Conservation (phyloP, 352 stramenopile genomes). For the Phytophthora agathidicida region DNA sequence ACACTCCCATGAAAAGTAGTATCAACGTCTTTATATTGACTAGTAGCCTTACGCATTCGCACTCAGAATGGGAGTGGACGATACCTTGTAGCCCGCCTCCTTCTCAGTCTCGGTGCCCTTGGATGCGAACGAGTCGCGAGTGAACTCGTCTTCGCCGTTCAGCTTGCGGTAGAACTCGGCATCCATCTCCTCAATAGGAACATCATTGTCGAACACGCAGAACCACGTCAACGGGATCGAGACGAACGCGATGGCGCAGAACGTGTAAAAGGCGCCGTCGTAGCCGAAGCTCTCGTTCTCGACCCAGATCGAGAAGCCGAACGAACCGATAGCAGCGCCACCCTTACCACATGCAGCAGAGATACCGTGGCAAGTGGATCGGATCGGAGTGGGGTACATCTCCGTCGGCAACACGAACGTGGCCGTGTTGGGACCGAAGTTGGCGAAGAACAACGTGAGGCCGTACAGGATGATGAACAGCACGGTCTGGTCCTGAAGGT, state of each 20-base stretch:
- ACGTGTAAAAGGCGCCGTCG: slow-evolving; percentile 12
- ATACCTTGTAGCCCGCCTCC: no score
- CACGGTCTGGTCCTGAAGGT: no score
- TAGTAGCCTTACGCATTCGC: no score
- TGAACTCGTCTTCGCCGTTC: slow-evolving; percentile 11
- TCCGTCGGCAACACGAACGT: no score
- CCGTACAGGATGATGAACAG: no score
- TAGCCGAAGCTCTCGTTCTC: slow-evolving; percentile 11
- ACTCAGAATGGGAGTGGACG: no score
- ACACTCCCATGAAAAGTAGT: no score
- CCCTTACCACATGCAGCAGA: slow-evolving; percentile 11
- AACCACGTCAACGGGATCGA: slow-evolving; percentile 38
- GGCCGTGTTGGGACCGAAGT: no score
- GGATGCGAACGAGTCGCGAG: slow-evolving; percentile 9
- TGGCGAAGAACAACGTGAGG: no score
- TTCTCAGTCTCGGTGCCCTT: slow-evolving; percentile 6
- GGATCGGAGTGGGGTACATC: slow-evolving; percentile 68
- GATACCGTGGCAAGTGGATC: slow-evolving; percentile 84
- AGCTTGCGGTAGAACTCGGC: slow-evolving; percentile 9
- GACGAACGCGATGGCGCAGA: slow-evolving; percentile 58
- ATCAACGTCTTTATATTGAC: no score
- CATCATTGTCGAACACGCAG: slow-evolving; percentile 57
- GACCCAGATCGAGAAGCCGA: no score
- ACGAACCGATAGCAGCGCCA: slow-evolving; percentile 10
- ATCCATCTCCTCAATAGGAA: slow-evolving; percentile 14